Percentiles rank a stretch among this genome's conserved stretches.
These are phyloP conservation scores for Pilaira anomala DNA, from an alignment of 192 early-diverging fungal genomes.

Conservation along the genomic window DNA sequence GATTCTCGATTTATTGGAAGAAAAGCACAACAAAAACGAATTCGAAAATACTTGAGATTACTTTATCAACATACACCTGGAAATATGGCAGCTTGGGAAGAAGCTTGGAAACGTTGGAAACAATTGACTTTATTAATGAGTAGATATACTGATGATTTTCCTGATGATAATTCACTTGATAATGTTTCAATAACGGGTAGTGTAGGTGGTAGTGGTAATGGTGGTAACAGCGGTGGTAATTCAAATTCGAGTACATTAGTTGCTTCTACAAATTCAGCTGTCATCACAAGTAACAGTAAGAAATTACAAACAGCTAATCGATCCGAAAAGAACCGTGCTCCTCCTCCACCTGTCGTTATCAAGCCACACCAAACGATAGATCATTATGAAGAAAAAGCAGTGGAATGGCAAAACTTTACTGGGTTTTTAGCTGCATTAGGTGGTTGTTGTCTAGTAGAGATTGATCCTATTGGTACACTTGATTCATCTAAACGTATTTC, in stretches of 20 bases:
- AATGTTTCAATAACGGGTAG: background rate
- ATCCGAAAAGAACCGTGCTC: background rate
- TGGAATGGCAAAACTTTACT: conserved; percentile 74
- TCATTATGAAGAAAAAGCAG: conserved; percentile 13
- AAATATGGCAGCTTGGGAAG: conserved; percentile 76
- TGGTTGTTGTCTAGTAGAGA: conserved; percentile 50
- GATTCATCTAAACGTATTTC: background rate
- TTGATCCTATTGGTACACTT: background rate
- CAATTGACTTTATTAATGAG: conserved; percentile 36
- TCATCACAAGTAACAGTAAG: background rate
- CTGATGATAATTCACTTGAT: conserved; percentile 1
- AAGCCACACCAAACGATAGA: conserved; percentile 10
- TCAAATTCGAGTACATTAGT: background rate
- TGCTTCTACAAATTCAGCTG: background rate
- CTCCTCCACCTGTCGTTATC: conserved; percentile 5
- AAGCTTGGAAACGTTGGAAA: conserved; percentile 72
- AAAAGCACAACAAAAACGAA: conserved; percentile 69
- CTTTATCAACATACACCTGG: conserved; percentile 64
- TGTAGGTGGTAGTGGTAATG: conserved; percentile 2
- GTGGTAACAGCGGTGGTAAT: background rate
- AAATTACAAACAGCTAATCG: background rate
- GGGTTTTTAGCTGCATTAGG: conserved; percentile 77
- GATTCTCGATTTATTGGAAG: conserved; percentile 39
- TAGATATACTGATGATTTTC: conserved; percentile 11
- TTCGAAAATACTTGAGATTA: conserved; percentile 59